phyloP scores from a whole-genome alignment of 23 red algal genomes.

The Gracilaria caudata region DNA sequence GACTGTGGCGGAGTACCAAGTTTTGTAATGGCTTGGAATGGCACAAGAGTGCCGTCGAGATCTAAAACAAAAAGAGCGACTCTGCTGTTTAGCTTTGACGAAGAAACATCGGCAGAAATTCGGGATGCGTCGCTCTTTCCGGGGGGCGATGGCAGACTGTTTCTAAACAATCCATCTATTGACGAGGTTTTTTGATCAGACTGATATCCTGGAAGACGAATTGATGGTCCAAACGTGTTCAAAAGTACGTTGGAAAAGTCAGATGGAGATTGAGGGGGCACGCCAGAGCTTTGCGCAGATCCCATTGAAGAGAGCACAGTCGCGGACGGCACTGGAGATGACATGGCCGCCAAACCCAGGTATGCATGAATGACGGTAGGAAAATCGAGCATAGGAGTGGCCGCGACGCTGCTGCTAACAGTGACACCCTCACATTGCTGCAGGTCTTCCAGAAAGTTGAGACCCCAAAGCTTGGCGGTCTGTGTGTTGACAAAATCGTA shows the following conservation, averaged over 20 bases:
- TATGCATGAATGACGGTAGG: slow-evolving; percentile 45
- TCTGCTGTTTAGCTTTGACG: slow-evolving; percentile 32
- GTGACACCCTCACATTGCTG: slow-evolving; percentile 40
- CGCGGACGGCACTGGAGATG: slow-evolving; percentile 29
- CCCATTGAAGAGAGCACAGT: slow-evolving; percentile 38
- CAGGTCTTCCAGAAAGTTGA: slow-evolving; percentile 92
- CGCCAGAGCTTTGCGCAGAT: slow-evolving; percentile 15
- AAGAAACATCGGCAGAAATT: slow-evolving; percentile 1
- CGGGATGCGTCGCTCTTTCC: neutral
- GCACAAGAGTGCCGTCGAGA: slow-evolving; percentile 85
- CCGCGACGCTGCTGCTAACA: slow-evolving; percentile 18
- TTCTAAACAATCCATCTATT: neutral
- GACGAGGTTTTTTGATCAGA: slow-evolving; percentile 18
- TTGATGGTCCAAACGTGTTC: slow-evolving; percentile 28
- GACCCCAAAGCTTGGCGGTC: slow-evolving; percentile 81
- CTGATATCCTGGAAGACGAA: slow-evolving; percentile 20
- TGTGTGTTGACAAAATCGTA: slow-evolving; percentile 84
- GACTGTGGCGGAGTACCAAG: slow-evolving; percentile 64
- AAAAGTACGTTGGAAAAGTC: slow-evolving; percentile 34
- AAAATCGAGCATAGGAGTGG: slow-evolving; percentile 53
- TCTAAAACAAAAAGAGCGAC: slow-evolving; percentile 73
- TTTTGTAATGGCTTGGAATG: slow-evolving; percentile 75
- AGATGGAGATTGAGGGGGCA: slow-evolving; percentile 15
- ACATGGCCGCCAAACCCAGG: slow-evolving; percentile 13
- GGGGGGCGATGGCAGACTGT: neutral